Evolutionary conservation across 1,139 yeast species (phyloP), one percentile per base, ranked within the genome.

Genomic region (Blastobotrys arbuscula): DNA sequence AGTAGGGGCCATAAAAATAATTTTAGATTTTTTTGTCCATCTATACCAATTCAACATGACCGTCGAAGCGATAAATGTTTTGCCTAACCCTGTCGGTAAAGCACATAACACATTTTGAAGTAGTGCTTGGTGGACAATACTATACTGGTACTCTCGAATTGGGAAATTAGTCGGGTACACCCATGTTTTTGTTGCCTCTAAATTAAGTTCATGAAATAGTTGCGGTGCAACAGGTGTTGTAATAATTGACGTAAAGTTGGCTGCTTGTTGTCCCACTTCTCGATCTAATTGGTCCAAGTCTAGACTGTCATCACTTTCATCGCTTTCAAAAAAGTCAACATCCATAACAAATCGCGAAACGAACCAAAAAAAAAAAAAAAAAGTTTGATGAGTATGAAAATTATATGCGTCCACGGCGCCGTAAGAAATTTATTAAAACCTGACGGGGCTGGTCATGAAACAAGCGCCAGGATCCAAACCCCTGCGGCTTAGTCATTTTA

Each of bases 1-100:
- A 0, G 99, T 94, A 0, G 99, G 99, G 0, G 99, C 98, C 83
- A 92, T 82, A 63, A 94, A 94, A 5, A 94, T 77, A 55, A 92
- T 79, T 62, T 89, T 92, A 4, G 89, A 80, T 13, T 70, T 67
- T 8, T 78, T 78, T 3, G 75, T 85, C 98, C 98, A 94, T 45
- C 95, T 70, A 58, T 78, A 81, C 68, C 78, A 94, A 62, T 94
- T 94, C 50, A 90, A 73, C 88, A 94, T 94, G 26, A 92, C 94
- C 0, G 96, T 84, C 39, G 95, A 82, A 1, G 98, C 97, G 59
- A 94, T 89, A 57, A 94, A 89, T 0, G 99, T 94, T 67, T 94
- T 94, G 42, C 99, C 99, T 64, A 90, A 74, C 56, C 99, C 99
- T 0, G 99, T 94, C 0, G 99, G 99, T 24, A 94, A 76, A 0